Conservation (phyloP, 257 asterid genomes). For the Plantago ovata region DNA sequence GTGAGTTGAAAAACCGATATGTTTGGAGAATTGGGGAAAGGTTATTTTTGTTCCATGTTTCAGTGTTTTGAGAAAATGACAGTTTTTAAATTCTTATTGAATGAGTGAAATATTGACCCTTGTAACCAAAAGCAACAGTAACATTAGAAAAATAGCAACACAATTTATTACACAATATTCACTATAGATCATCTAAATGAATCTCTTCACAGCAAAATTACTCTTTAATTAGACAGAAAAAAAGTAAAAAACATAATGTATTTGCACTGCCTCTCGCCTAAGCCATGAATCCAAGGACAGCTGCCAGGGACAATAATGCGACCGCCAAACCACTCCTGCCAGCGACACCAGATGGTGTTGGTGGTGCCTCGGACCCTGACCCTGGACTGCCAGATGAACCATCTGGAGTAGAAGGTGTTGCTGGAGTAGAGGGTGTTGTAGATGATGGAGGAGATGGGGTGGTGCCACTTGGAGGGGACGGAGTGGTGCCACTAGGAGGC, state of each 20-base stretch:
- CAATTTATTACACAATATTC: slow-evolving; percentile 16
- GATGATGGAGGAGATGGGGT: slow-evolving; percentile 16
- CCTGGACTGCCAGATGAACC: slow-evolving; percentile 5
- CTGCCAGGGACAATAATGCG: slow-evolving; percentile 34
- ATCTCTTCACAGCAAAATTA: neutral
- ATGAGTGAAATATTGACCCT: neutral
- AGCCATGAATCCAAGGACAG: slow-evolving; percentile 42
- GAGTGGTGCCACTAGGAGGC: slow-evolving; percentile 13
- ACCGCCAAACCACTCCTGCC: slow-evolving; percentile 26
- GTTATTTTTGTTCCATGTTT: no score
- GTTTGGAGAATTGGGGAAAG: neutral
- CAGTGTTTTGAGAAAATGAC: no score
- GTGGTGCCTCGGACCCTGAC: neutral
- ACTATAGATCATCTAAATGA: slow-evolving; percentile 21
- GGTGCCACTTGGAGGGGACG: neutral
- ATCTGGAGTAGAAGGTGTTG: slow-evolving; percentile 9
- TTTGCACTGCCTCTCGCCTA: slow-evolving; percentile 78
- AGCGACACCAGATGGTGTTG: slow-evolving; percentile 31
- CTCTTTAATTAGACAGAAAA: neutral
- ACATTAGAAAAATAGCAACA: slow-evolving; percentile 21
- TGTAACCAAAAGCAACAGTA: neutral
- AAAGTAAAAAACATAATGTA: neutral
- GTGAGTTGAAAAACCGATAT: slow-evolving; percentile 18
- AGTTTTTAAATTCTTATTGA: no score
- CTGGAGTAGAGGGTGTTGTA: slow-evolving; percentile 13